Percentiles rank a stretch among this genome's conserved stretches.
phyloP scores from a whole-genome alignment of 106 monocot genomes.

The Hemerocallis citrina region DNA sequence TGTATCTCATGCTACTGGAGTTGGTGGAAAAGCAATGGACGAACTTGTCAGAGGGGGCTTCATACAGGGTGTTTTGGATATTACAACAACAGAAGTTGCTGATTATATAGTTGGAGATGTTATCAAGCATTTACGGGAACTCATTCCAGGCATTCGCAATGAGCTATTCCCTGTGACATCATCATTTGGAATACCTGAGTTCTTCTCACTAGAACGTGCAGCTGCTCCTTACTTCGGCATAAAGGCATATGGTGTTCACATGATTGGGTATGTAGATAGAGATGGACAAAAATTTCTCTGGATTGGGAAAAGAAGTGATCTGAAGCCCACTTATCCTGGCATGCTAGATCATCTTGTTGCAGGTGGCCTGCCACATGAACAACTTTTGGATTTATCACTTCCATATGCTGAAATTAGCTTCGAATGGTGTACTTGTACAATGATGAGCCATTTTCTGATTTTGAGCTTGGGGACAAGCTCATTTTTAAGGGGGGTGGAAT shows the following conservation, averaged over 20 bases:
- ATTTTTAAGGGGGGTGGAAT: too few species aligned
- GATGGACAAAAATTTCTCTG: constrained; percentile 72
- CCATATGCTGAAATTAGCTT: constrained; percentile 82
- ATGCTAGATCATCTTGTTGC: constrained; percentile 99
- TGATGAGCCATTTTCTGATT: too few species aligned
- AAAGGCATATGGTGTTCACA: constrained; percentile 92
- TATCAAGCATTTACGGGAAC: constrained; percentile 41
- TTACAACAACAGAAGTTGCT: constrained; percentile 61
- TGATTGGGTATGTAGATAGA: constrained; percentile 86
- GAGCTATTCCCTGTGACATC: constrained; percentile 82
- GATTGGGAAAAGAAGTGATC: constrained; percentile 80
- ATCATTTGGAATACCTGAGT: constrained; percentile 58
- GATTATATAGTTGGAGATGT: constrained; percentile 65
- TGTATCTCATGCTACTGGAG: constrained; percentile 91
- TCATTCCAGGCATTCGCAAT: constrained; percentile 83
- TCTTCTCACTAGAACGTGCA: constrained; percentile 86
- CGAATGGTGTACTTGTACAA: constrained; percentile 63
- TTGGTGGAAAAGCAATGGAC: constrained; percentile 94
- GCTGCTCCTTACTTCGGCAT: constrained; percentile 94
- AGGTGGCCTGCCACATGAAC: constrained; percentile 67
- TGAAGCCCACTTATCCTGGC: constrained; percentile 79
- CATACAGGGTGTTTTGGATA: constrained; percentile 66
- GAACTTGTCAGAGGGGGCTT: constrained; percentile 79
- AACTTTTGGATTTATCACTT: constrained; percentile 91
- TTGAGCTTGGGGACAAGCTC: too few species aligned